phyloP scores from a whole-genome alignment of 495 filamentous ascomycete species.

The Penicillium bialowiezense region DNA sequence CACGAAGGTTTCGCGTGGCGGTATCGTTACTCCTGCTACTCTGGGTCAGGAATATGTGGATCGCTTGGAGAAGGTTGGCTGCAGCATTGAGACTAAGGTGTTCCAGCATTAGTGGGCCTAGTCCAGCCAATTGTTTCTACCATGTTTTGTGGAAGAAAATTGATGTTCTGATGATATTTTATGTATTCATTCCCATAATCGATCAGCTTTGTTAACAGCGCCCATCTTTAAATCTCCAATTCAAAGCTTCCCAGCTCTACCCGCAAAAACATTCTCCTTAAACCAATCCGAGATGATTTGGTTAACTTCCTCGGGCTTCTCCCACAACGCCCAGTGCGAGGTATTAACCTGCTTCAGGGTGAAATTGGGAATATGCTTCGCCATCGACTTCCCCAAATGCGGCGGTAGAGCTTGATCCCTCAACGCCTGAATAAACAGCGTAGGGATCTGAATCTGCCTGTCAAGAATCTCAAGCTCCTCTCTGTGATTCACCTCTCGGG shows the following conservation, averaged over 20 bases:
- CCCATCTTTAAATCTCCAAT: not conserved
- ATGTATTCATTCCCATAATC: constrained; percentile 1
- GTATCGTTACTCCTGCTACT: constrained; percentile 79
- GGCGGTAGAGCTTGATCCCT: constrained; percentile 67
- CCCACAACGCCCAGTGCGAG: constrained; percentile 68
- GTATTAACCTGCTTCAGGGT: constrained; percentile 56
- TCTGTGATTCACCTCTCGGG: constrained; percentile 64
- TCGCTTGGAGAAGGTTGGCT: constrained; percentile 60
- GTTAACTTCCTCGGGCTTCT: constrained; percentile 59
- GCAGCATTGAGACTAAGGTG: constrained; percentile 55
- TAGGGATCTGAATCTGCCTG: constrained; percentile 60
- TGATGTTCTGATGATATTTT: not conserved
- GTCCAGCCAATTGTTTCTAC: not conserved
- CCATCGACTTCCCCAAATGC: constrained; percentile 65
- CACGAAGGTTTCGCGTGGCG: constrained; percentile 58
- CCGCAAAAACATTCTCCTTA: constrained; percentile 35
- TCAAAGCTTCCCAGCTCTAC: constrained; percentile 21
- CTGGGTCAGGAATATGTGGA: constrained; percentile 76
- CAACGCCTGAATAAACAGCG: constrained; percentile 71
- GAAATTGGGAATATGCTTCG: constrained; percentile 57
- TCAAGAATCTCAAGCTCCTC: constrained; percentile 61
- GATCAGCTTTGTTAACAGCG: not conserved
- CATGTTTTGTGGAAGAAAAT: not conserved
- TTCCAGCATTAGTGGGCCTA: constrained; percentile 25
- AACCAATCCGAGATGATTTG: constrained; percentile 46